These are phyloP conservation scores for Diaporthe destruens DNA, from an alignment of 2,329 filamentous ascomycete genomes.

Conservation along the genomic window DNA sequence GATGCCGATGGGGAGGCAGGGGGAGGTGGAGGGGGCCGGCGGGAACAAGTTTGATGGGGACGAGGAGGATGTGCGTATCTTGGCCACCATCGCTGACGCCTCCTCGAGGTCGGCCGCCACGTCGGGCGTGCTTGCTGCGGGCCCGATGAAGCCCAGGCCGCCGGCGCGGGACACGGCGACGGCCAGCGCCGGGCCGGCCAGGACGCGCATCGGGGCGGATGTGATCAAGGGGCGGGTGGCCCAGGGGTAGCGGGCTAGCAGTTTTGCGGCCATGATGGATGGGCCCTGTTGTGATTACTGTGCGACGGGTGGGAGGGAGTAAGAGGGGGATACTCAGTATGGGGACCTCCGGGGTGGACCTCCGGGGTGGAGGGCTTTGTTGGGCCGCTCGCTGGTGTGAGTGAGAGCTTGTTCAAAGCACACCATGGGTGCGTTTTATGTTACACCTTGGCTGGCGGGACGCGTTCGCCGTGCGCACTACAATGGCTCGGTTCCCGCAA, in stretches of 20 bases:
- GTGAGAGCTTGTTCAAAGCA: neutral
- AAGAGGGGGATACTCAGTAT: neutral
- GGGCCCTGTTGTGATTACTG: neutral
- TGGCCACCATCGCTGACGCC: constrained; percentile 44
- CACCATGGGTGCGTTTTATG: neutral
- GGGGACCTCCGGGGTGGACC: neutral
- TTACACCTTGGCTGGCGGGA: neutral
- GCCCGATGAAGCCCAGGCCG: constrained; percentile 69
- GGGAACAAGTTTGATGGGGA: neutral
- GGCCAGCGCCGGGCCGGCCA: constrained; percentile 68
- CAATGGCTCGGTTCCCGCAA: constrained; percentile 1
- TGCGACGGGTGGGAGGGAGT: neutral
- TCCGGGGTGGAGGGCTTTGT: too few relatives aligned
- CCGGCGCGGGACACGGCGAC: constrained; percentile 77
- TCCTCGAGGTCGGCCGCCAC: constrained; percentile 49
- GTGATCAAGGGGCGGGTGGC: constrained; percentile 68
- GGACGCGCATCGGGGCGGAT: constrained; percentile 77
- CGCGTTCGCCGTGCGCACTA: neutral
- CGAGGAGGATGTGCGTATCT: constrained; percentile 38
- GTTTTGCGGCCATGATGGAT: constrained; percentile 35
- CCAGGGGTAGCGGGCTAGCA: constrained; percentile 61
- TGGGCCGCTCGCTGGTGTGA: neutral
- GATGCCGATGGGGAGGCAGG: constrained; percentile 58
- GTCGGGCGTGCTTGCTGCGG: constrained; percentile 51
- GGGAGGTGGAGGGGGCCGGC: neutral